phyloP scores from a whole-genome alignment of 805 yeast genomes.

The Candida takata region DNA sequence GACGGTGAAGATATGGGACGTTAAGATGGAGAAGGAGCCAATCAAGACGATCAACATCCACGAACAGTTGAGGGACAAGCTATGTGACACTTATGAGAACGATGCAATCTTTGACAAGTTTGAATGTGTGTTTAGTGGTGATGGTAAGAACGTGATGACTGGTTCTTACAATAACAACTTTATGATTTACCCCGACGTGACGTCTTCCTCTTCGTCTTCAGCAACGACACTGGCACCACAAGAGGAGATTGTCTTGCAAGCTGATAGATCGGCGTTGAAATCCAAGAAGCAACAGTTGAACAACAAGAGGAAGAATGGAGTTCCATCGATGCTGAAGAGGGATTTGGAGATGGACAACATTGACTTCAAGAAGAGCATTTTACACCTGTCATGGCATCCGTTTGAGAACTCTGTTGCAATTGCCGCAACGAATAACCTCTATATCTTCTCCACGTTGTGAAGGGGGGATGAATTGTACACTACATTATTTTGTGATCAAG shows the following conservation, averaged over 20 bases:
- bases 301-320: constrained; percentile 28
- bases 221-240: constrained; percentile 7
- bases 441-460: constrained; percentile 70
- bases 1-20: constrained; percentile 97
- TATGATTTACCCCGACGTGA: constrained; percentile 89
- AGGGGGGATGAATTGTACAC: background rate
- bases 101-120: constrained; percentile 98
- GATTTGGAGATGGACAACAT: constrained; percentile 51
- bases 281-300: constrained; percentile 48
- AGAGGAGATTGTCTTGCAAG: constrained; percentile 78
- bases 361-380: constrained; percentile 89
- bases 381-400: constrained; percentile 99
- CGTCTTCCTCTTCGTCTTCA: too few relatives aligned
- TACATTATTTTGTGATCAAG: too few relatives aligned
- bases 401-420: constrained; percentile 92
- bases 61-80: constrained; percentile 84
- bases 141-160: constrained; percentile 86
- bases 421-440: constrained; percentile 94
- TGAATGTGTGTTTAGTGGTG: constrained; percentile 93
- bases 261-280: constrained; percentile 96
- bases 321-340: constrained; percentile 35
- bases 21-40: constrained; percentile 94
- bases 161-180: constrained; percentile 97
- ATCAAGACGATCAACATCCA: constrained; percentile 91
- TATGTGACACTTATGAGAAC: constrained; percentile 96